phyloP scores from a whole-genome alignment of 108 stramenopile genomes.

The Cyclotella baltica region DNA sequence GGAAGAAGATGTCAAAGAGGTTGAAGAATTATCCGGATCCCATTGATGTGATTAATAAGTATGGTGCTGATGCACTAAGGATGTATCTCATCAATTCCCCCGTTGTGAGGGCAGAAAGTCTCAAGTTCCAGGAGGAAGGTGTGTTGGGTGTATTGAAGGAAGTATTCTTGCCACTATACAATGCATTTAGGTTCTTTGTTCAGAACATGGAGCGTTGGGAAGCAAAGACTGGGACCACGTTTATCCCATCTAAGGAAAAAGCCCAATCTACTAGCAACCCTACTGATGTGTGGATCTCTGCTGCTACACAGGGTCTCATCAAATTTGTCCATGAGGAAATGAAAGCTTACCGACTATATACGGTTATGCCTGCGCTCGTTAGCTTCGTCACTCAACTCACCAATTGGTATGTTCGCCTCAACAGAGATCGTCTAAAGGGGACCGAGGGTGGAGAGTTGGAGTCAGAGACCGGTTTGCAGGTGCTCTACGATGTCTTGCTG shows the following conservation, averaged over 20 bases:
- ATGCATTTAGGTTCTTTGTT: conserved; percentile 98
- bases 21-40: conserved; percentile 99
- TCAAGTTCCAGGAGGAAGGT: conserved; percentile 97
- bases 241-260: conserved; percentile 85
- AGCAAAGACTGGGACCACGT: conserved; percentile 61
- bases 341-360: conserved; percentile 97
- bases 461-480: conserved; percentile 88
- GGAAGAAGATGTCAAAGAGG: conserved; percentile 99
- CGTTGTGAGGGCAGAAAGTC: conserved; percentile 97
- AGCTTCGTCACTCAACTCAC: conserved; percentile 96
- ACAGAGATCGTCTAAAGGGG: conserved; percentile 99
- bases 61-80: conserved; percentile 99
- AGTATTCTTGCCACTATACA: conserved; percentile 98
- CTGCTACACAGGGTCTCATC: conserved; percentile 95
- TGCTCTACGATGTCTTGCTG: conserved; percentile 96
- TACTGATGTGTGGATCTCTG: conserved; percentile 99
- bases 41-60: conserved; percentile 88
- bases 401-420: conserved; percentile 99
- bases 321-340: conserved; percentile 98
- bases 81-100: conserved; percentile 99
- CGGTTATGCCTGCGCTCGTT: conserved; percentile 98
- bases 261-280: conserved; percentile 88
- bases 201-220: conserved; percentile 93
- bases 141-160: conserved; percentile 97
- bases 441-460: conserved; percentile 85